Evolutionary conservation across 768 basidiomycete species (phyloP).

Genomic region (Suillus bovinus): DNA sequence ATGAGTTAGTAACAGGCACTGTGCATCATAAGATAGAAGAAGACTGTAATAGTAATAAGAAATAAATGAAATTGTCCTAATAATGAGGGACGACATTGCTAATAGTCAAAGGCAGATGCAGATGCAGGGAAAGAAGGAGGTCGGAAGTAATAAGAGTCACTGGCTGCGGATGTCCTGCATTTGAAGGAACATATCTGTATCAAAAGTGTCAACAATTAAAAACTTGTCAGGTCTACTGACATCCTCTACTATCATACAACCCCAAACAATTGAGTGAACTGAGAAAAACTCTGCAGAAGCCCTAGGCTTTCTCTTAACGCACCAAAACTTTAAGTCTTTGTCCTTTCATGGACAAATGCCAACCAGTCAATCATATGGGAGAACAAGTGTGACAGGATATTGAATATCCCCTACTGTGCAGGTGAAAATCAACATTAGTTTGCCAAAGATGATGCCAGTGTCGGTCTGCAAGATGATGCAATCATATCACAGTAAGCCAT

Average conservation of each 20-base stretch:
- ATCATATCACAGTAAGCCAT: too few relatives aligned
- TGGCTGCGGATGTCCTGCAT: constrained; percentile 1
- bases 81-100: too few relatives aligned
- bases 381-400: background rate
- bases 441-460: too few relatives aligned
- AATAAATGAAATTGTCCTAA: too few relatives aligned
- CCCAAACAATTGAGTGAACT: constrained; percentile 28
- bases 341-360: constrained; percentile 19
- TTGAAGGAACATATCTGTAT: constrained; percentile 29
- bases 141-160: too few relatives aligned
- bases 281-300: constrained; percentile 22
- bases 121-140: too few relatives aligned
- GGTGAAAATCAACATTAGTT: background rate
- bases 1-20: too few relatives aligned
- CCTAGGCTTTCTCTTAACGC: constrained; percentile 14
- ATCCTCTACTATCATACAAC: constrained; percentile 25
- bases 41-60: too few relatives aligned
- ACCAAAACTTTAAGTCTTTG: constrained; percentile 21
- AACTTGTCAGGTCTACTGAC: constrained; percentile 17
- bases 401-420: background rate
- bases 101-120: too few relatives aligned
- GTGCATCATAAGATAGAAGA: too few relatives aligned
- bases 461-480: too few relatives aligned
- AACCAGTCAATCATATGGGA: constrained; percentile 19
- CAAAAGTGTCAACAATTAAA: constrained; percentile 30